A percentile compares a stretch with the other conserved stretches of the same genome.
Evolutionary conservation across 768 basidiomycete species (phyloP).

Genomic region (Lactarius hatsudake): DNA sequence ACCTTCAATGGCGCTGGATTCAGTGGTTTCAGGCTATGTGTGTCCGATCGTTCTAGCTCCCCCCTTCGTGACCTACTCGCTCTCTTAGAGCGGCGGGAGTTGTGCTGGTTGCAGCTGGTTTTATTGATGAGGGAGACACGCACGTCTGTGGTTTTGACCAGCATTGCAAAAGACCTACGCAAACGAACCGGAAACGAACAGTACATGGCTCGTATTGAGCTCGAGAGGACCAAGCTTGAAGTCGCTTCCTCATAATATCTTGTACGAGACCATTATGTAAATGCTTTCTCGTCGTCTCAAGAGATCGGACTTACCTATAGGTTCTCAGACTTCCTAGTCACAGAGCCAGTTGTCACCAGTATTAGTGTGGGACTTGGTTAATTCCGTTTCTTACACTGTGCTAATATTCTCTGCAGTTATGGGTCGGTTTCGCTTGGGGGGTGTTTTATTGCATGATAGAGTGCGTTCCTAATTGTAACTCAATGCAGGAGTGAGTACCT

Average conservation of each 20-base stretch:
- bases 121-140: constrained; percentile 73
- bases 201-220: constrained; percentile 63
- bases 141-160: constrained; percentile 62
- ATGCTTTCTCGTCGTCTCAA: constrained; percentile 31
- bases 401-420: constrained; percentile 43
- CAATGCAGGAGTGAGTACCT: background rate
- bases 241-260: constrained; percentile 66
- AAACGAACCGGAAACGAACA: constrained; percentile 61
- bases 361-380: constrained; percentile 54
- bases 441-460: constrained; percentile 66
- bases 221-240: constrained; percentile 54
- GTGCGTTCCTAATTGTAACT: constrained; percentile 33
- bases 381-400: background rate
- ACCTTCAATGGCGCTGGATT: constrained; percentile 77
- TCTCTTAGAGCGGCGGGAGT: constrained; percentile 47
- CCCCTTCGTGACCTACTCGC: constrained; percentile 14
- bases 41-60: constrained; percentile 16
- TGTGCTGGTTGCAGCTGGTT: constrained; percentile 48
- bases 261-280: constrained; percentile 69
- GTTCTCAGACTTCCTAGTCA: constrained; percentile 54
- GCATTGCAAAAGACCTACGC: constrained; percentile 59
- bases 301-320: background rate
- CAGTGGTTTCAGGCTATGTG: constrained; percentile 77
- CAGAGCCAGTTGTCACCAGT: constrained; percentile 71
- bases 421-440: constrained; percentile 76